These are phyloP conservation scores for Aegilops umbellulata DNA, from an alignment of 176 grass and related monocot genomes.

Conservation along the genomic window DNA sequence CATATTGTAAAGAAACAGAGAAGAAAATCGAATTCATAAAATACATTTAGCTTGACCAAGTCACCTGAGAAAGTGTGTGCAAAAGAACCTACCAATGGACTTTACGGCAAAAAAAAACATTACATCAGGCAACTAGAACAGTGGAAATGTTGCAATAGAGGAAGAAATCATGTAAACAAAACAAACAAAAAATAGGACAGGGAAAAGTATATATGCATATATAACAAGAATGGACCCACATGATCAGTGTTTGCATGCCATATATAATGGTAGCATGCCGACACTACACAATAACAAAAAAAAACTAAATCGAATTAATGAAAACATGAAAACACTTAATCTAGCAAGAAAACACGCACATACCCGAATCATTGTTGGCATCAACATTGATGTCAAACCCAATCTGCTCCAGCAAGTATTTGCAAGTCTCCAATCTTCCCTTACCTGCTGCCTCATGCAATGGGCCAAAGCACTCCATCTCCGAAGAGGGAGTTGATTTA, in stretches of 20 bases:
- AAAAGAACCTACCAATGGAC: not conserved
- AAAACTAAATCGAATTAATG: not conserved
- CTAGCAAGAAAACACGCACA: not conserved
- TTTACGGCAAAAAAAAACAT: not conserved
- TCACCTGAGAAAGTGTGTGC: not conserved
- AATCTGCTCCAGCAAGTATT: conserved; percentile 32
- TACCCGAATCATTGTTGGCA: not conserved
- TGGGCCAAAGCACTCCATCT: not conserved
- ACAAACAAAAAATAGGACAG: not conserved
- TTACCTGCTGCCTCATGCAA: conserved; percentile 18
- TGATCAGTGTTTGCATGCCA: not conserved
- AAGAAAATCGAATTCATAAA: not conserved
- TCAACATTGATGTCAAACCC: conserved; percentile 15
- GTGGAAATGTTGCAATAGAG: not conserved
- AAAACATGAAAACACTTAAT: not conserved
- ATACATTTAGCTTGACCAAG: not conserved
- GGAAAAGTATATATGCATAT: not conserved
- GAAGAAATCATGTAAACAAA: not conserved
- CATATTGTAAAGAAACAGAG: not conserved
- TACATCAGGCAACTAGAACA: not conserved
- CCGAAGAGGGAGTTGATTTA: not conserved
- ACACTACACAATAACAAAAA: not conserved
- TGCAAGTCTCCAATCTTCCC: conserved; percentile 6
- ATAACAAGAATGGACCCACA: not conserved
- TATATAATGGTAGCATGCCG: not conserved